Evolutionary conservation across 2,329 filamentous ascomycete species (phyloP).

Genomic region (Aspergillus sp.): DNA sequence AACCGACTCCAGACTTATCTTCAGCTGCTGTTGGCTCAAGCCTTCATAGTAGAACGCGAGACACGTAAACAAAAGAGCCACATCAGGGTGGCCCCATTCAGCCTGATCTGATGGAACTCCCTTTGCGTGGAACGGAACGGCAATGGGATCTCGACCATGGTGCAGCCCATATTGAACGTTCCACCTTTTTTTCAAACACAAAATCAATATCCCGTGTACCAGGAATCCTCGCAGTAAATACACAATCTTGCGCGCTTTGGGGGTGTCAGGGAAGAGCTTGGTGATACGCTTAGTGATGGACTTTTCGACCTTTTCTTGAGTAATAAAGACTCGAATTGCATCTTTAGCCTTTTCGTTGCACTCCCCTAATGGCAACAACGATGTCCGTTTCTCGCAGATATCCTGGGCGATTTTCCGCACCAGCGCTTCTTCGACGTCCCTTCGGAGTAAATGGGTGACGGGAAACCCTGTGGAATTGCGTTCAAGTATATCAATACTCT

Average conservation of each 20-base stretch:
- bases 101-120: slow-evolving; percentile 62
- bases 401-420: slow-evolving; percentile 43
- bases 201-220: slow-evolving; percentile 58
- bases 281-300: slow-evolving; percentile 22
- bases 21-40: slow-evolving; percentile 51
- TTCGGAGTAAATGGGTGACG: slow-evolving; percentile 56
- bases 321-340: slow-evolving; percentile 36
- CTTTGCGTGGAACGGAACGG: slow-evolving; percentile 68
- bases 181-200: slow-evolving; percentile 63
- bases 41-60: slow-evolving; percentile 68
- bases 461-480: slow-evolving; percentile 50
- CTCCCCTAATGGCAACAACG: slow-evolving; percentile 25
- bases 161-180: slow-evolving; percentile 66
- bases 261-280: slow-evolving; percentile 33
- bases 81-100: slow-evolving; percentile 69
- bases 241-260: slow-evolving; percentile 34
- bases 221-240: slow-evolving; percentile 65
- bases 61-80: slow-evolving; percentile 64
- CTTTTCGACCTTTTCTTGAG: slow-evolving; percentile 19
- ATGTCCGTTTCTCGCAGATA: slow-evolving; percentile 35
- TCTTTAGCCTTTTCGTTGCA: slow-evolving; percentile 17
- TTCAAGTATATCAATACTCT: slow-evolving; percentile 52
- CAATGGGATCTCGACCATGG: slow-evolving; percentile 46
- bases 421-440: slow-evolving; percentile 49
- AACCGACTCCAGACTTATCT: slow-evolving; percentile 51